Evolutionary conservation across 345 rosid genomes (phyloP), one percentile per base, ranked within the genome.

Genomic region (Brassica nigra): DNA sequence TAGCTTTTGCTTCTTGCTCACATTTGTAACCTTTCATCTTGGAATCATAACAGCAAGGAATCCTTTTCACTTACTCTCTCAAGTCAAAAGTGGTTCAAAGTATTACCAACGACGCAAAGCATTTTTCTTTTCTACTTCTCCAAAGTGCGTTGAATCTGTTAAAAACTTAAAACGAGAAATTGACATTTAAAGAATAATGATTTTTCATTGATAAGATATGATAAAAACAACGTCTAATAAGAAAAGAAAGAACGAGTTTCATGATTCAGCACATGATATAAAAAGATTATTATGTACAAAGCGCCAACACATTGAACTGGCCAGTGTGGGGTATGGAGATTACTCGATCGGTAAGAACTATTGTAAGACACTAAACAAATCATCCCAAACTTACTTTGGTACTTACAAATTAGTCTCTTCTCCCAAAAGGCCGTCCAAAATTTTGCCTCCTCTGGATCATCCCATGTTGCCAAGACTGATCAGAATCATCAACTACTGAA

Each of bases 391-490:
- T 36, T 34, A 34, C 37, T 34, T 39, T 39, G 44, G 44, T 39
- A 39, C 44, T 39, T 36, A 74, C 9, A 33, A 55, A 54, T 49
- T 75, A 74, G 63, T 87, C 92, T 80, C 87, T 86, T 86, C 86
- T 89, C 55, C 86, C 90, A 65, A 76, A 31, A 52, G 84, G 66
- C 62, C 88, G 79, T 14, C 88, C 83, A 62, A 85, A 84, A 79
- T 71, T 83, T 78, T 81, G 90, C 86, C 79, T 87, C 86, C 80
- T 86, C 70, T 82, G 95, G 73, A 84, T 81, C 73, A 10, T 39
- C 4, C 92, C 93, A 70, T 88, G 83, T 82, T 89, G 97, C 98
- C 92, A 91, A 82, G 88, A 72, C 55, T 83, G 93, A 81, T 86
- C 88, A 82, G 87, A 83, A 67, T 88, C 91, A 83, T 88, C 97